Conservation (phyloP, 2,329 filamentous ascomycete species). For the Botrytis pseudocinerea region DNA sequence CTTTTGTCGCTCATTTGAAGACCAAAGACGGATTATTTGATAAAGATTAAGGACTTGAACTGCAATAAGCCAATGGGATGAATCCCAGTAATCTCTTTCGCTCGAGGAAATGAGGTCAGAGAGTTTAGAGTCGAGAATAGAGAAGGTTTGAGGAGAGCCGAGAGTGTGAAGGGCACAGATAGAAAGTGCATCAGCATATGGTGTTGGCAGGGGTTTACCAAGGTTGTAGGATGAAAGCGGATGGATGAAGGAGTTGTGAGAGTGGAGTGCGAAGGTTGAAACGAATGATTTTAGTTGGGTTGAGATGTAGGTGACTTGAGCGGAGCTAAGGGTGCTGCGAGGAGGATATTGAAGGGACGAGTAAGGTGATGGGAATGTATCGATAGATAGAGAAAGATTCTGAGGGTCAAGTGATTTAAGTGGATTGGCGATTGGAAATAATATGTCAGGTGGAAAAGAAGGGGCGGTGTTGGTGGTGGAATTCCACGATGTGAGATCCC, state of each 20-base stretch:
- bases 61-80: slow-evolving; percentile 25
- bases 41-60: slow-evolving; percentile 38
- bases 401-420: background rate
- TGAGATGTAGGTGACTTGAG: slow-evolving; percentile 25
- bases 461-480: background rate
- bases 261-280: slow-evolving; percentile 23
- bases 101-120: slow-evolving; percentile 21
- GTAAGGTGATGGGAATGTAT: slow-evolving; percentile 16
- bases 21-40: slow-evolving; percentile 39
- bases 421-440: background rate
- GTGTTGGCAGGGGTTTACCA: slow-evolving; percentile 16
- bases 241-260: slow-evolving; percentile 33
- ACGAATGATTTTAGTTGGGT: slow-evolving; percentile 27
- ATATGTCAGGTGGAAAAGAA: background rate
- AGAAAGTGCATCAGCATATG: slow-evolving; percentile 30
- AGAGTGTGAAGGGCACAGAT: slow-evolving; percentile 29
- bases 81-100: slow-evolving; percentile 2
- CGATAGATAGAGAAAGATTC: background rate
- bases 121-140: slow-evolving; percentile 30
- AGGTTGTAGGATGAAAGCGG: slow-evolving; percentile 22
- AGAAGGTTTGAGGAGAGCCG: slow-evolving; percentile 24
- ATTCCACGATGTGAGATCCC: background rate
- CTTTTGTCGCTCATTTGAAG: slow-evolving; percentile 35
- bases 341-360: slow-evolving; percentile 23
- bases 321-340: slow-evolving; percentile 4